Evolutionary conservation across 345 rosid genomes (phyloP).

Genomic region (Chamaenerion angustifolium): DNA sequence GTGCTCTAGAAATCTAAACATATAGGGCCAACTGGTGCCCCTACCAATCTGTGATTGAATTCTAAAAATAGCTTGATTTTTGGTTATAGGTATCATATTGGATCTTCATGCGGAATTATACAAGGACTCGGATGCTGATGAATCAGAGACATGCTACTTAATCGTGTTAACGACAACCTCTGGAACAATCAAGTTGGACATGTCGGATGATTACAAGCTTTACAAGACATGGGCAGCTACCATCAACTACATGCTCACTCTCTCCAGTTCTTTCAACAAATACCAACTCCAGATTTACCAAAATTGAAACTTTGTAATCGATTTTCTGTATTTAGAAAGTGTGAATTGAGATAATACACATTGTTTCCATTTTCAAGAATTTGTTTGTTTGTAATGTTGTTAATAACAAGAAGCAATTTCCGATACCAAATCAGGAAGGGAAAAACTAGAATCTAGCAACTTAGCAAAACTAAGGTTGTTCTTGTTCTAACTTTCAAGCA

Average conservation of each 20-base stretch:
- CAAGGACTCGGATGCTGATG: constrained; percentile 30
- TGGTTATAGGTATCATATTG: constrained; percentile 35
- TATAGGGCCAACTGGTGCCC: no score
- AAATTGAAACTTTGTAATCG: constrained; percentile 7
- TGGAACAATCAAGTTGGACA: constrained; percentile 68
- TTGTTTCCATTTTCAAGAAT: no score
- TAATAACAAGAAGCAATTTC: no score
- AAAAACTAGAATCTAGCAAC: no score
- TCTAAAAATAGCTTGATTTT: not conserved
- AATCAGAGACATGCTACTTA: constrained; percentile 47
- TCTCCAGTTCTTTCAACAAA: constrained; percentile 42
- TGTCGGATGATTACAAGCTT: constrained; percentile 54
- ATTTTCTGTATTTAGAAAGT: not conserved
- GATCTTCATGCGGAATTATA: constrained; percentile 66
- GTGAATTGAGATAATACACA: not conserved
- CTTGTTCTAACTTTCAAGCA: no score
- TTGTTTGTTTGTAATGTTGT: no score
- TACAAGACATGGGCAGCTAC: constrained; percentile 68
- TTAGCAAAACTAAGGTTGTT: no score
- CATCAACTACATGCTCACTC: constrained; percentile 52
- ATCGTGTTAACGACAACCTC: constrained; percentile 44
- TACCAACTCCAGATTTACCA: constrained; percentile 34
- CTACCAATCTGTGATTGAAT: constrained; percentile 1
- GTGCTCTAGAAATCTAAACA: no score
- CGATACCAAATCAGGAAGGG: no score